phyloP scores from a whole-genome alignment of 306 rosid genomes.

The Mucuna pruriens region DNA sequence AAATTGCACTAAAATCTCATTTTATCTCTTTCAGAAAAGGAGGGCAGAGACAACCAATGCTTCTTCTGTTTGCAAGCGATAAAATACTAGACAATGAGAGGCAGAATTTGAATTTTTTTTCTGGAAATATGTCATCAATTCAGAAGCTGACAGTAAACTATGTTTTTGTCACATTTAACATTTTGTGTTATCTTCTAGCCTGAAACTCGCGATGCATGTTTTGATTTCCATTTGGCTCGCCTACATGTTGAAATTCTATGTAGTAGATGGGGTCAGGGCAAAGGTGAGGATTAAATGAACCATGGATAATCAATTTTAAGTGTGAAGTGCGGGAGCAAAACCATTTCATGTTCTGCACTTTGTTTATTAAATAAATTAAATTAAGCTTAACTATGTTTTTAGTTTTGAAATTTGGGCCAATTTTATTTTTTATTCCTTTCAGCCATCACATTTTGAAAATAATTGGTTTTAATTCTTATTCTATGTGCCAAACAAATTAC shows the following conservation, averaged over 20 bases:
- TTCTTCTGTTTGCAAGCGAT: constrained; percentile 39
- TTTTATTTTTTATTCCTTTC: too few species aligned
- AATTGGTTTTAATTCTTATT: too few species aligned
- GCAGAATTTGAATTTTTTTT: background rate
- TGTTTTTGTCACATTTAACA: constrained; percentile 24
- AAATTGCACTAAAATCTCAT: background rate
- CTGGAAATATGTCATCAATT: background rate
- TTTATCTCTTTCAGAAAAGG: constrained; percentile 42
- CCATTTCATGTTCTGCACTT: background rate
- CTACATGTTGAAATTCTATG: background rate
- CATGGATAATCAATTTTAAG: background rate
- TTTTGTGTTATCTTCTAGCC: constrained; percentile 2
- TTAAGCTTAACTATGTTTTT: too few species aligned
- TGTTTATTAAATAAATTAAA: background rate
- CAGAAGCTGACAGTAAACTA: background rate
- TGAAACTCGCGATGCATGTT: background rate
- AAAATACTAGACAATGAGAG: constrained; percentile 33
- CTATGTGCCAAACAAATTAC: too few species aligned
- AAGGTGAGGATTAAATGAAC: background rate
- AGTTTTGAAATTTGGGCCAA: too few species aligned
- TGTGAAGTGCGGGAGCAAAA: background rate
- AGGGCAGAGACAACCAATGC: constrained; percentile 36
- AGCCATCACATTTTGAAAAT: too few species aligned
- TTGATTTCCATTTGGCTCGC: background rate
- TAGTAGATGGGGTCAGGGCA: background rate